A percentile compares a stretch with the other conserved stretches of the same genome.
Evolutionary conservation across 345 rosid genomes (phyloP).

Genomic region (Eucalyptus cloeziana): DNA sequence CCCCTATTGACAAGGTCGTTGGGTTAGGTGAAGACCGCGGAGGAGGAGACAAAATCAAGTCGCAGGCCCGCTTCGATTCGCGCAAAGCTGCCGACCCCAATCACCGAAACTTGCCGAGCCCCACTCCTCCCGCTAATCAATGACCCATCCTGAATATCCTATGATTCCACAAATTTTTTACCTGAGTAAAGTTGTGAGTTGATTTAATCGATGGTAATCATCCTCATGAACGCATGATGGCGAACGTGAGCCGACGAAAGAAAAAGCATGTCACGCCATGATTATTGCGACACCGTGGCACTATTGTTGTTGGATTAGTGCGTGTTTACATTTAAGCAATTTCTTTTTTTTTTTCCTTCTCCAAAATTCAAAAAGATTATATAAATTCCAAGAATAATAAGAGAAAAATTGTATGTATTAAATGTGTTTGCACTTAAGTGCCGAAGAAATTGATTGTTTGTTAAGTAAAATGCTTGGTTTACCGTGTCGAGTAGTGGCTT

Average conservation of each 20-base stretch:
- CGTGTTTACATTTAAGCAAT: background rate
- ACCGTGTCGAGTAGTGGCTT: background rate
- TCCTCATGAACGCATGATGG: background rate
- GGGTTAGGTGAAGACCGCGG: background rate
- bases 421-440: background rate
- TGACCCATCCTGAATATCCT: background rate
- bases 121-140: background rate
- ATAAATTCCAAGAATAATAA: no score
- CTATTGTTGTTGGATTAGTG: background rate
- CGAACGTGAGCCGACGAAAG: background rate
- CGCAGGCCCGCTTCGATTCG: background rate
- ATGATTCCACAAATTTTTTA: background rate
- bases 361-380: background rate
- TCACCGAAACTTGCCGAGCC: background rate
- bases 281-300: background rate
- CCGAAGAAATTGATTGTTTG: background rate
- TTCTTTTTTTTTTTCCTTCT: background rate
- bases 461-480: background rate
- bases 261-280: background rate
- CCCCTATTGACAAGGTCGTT: background rate
- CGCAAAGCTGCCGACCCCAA: background rate
- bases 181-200: background rate
- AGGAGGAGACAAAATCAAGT: background rate
- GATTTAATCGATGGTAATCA: background rate
- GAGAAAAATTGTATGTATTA: fast-evolving